Evolutionary conservation across 2,329 filamentous ascomycete genomes (phyloP).

Genomic region (Penicillium sp.): DNA sequence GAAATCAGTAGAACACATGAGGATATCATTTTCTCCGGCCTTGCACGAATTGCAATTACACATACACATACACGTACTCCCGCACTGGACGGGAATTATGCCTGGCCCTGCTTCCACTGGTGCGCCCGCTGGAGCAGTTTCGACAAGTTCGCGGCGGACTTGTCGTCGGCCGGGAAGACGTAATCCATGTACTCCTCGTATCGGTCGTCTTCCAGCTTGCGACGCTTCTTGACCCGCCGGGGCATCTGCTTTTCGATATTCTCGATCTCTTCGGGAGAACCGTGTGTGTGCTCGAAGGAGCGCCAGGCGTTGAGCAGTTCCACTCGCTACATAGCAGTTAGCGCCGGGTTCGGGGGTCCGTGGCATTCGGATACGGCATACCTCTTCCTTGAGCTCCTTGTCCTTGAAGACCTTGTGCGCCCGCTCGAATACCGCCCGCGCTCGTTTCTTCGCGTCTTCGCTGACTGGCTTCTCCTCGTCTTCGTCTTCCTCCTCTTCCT

Average conservation of each 20-base stretch:
- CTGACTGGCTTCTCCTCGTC: slow-evolving; percentile 63
- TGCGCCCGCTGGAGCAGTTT: slow-evolving; percentile 82
- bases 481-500: slow-evolving; percentile 61
- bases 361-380: slow-evolving; percentile 30
- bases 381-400: slow-evolving; percentile 84
- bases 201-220: slow-evolving; percentile 84
- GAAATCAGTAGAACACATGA: neutral
- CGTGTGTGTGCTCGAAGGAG: slow-evolving; percentile 85
- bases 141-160: slow-evolving; percentile 77
- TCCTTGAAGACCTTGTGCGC: slow-evolving; percentile 86
- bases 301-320: slow-evolving; percentile 89
- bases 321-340: slow-evolving; percentile 60
- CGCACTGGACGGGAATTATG: neutral
- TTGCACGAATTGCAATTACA: neutral
- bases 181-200: slow-evolving; percentile 98
- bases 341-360: slow-evolving; percentile 10
- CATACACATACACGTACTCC: neutral
- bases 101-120: slow-evolving; percentile 73
- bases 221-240: slow-evolving; percentile 83
- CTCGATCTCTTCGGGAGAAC: slow-evolving; percentile 69
- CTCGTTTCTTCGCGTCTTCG: slow-evolving; percentile 78
- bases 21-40: neutral
- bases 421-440: slow-evolving; percentile 78
- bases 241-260: slow-evolving; percentile 93
- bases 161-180: slow-evolving; percentile 92